These are phyloP conservation scores for Entomophthora muscae DNA, from an alignment of 371 early-diverging fungal genomes.

Conservation along the genomic window DNA sequence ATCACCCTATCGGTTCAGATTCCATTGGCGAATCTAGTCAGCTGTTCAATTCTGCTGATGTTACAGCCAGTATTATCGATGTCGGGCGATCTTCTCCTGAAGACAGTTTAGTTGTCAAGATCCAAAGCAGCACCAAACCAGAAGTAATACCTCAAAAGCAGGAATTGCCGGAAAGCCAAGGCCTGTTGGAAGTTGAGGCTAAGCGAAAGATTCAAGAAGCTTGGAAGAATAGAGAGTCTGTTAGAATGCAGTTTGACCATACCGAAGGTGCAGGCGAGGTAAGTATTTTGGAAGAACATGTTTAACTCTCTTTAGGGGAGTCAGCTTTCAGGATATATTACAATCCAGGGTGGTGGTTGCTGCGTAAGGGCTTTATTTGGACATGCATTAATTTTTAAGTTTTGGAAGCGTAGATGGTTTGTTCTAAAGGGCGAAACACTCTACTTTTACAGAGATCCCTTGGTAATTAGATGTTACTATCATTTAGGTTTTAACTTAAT, in stretches of 20 bases:
- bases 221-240: conserved; percentile 6
- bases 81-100: background rate
- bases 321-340: conserved; percentile 18
- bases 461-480: background rate
- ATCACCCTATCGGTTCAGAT: background rate
- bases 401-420: conserved; percentile 31
- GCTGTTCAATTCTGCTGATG: background rate
- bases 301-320: conserved; percentile 1
- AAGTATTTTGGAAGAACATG: background rate
- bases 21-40: background rate
- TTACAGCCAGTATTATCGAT: background rate
- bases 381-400: conserved; percentile 8
- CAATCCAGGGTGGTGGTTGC: conserved; percentile 19
- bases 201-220: conserved; percentile 3
- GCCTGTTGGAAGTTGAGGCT: background rate
- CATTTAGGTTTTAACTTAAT: background rate
- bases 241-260: background rate
- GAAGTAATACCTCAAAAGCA: background rate
- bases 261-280: background rate
- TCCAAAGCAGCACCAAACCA: background rate
- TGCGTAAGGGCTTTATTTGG: conserved; percentile 11
- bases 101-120: background rate
- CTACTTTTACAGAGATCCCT: conserved; percentile 17
- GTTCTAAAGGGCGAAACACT: conserved; percentile 19
- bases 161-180: conserved; percentile 8